phyloP scores from a whole-genome alignment of 2,329 filamentous ascomycete species.

The Trichoderma atroviride region DNA sequence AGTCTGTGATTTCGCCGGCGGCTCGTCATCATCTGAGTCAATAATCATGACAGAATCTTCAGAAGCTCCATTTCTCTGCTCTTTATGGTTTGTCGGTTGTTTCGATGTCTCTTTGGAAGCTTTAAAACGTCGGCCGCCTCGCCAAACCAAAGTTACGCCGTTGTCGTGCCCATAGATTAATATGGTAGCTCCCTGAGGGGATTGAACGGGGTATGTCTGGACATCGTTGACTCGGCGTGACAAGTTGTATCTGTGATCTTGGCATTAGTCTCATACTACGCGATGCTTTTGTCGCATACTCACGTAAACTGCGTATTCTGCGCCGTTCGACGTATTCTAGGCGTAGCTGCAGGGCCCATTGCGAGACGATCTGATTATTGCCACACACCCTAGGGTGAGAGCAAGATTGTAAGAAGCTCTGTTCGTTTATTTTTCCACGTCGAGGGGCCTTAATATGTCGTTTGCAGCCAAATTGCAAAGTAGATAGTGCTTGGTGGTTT shows the following conservation, averaged over 20 bases:
- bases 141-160: conserved; percentile 64
- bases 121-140: conserved; percentile 64
- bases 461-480: background rate
- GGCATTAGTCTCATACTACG: background rate
- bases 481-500: background rate
- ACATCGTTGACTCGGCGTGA: conserved; percentile 61
- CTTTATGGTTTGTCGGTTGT: conserved; percentile 35
- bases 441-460: background rate
- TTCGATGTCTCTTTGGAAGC: conserved; percentile 40
- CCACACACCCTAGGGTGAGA: conserved; percentile 25
- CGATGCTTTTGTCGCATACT: conserved; percentile 28
- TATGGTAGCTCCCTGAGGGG: conserved; percentile 65
- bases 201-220: conserved; percentile 63
- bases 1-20: conserved; percentile 40
- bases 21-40: conserved; percentile 63
- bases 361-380: conserved; percentile 25
- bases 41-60: conserved; percentile 63
- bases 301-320: conserved; percentile 55
- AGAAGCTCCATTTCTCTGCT: conserved; percentile 55
- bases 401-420: background rate
- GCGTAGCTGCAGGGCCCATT: conserved; percentile 41
- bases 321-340: conserved; percentile 50
- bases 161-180: conserved; percentile 66
- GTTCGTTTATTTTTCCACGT: background rate
- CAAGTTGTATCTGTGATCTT: conserved; percentile 59